Percentiles rank a stretch among this genome's conserved stretches.
Conservation (phyloP, 345 rosid genomes). For the Crucihimalaya himalaica region DNA sequence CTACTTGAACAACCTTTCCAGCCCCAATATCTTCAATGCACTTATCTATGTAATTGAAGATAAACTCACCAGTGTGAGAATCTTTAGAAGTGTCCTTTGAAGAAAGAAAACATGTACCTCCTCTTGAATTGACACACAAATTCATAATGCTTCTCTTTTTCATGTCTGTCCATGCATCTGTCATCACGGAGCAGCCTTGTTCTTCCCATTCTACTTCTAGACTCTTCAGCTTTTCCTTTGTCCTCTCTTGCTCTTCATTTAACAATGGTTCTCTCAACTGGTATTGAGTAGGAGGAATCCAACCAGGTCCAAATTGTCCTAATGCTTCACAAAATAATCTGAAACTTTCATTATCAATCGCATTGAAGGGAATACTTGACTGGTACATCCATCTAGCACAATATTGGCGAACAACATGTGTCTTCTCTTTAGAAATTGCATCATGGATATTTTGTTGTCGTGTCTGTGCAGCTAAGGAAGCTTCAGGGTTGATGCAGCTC, state of each 20-base stretch:
- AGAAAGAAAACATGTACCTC: neutral
- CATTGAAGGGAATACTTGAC: neutral
- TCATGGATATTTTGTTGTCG: neutral
- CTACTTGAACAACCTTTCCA: neutral
- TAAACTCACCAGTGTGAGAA: neutral
- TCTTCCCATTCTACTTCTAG: neutral
- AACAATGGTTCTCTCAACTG: neutral
- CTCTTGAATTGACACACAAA: neutral
- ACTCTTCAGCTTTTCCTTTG: neutral
- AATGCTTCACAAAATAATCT: slow-evolving; percentile 1
- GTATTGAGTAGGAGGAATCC: neutral
- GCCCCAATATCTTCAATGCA: neutral
- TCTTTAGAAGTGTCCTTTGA: neutral
- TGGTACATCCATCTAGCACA: neutral
- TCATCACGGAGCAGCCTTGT: neutral
- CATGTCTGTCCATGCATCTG: no score
- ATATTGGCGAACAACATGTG: neutral
- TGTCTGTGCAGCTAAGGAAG: neutral
- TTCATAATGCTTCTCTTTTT: neutral
- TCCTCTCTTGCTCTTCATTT: neutral
- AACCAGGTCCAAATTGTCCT: neutral
- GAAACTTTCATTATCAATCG: neutral
- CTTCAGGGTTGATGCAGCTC: neutral
- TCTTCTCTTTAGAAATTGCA: no score
- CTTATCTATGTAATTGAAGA: neutral